Evolutionary conservation across 495 filamentous ascomycete genomes (phyloP).

Genomic region (Mycothermus thermophilus): DNA sequence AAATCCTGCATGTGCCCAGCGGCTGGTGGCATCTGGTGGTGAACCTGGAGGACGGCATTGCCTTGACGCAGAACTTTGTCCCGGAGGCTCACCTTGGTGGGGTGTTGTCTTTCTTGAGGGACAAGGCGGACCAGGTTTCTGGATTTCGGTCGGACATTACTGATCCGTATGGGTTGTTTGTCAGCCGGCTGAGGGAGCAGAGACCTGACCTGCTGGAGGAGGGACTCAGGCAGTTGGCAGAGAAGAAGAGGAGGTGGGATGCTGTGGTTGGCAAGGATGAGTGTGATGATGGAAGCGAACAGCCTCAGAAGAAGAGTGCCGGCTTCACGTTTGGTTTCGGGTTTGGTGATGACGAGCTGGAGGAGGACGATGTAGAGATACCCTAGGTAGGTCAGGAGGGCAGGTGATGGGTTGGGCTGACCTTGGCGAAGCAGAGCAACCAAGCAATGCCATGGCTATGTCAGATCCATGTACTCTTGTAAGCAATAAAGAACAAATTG

Average conservation of each 20-base stretch:
- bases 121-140: constrained; percentile 72
- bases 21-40: constrained; percentile 98
- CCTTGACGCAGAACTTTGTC: constrained; percentile 94
- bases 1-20: constrained; percentile 80
- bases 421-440: no score
- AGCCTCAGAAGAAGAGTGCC: constrained; percentile 24
- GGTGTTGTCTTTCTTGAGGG: constrained; percentile 67
- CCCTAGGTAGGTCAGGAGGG: constrained; percentile 10
- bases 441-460: no score
- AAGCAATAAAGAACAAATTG: no score
- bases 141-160: constrained; percentile 64
- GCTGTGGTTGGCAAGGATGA: constrained; percentile 44
- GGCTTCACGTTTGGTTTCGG: constrained; percentile 71
- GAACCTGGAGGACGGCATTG: constrained; percentile 69
- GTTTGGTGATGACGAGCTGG: constrained; percentile 47
- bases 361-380: constrained; percentile 31
- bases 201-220: constrained; percentile 53
- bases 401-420: no score
- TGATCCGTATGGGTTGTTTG: constrained; percentile 64
- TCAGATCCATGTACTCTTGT: no score
- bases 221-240: constrained; percentile 49
- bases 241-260: constrained; percentile 78
- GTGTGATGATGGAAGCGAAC: constrained; percentile 25
- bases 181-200: constrained; percentile 47
- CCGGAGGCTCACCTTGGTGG: constrained; percentile 59